These are phyloP conservation scores for Aspergillus sp. DNA, from an alignment of 2,329 filamentous ascomycete genomes.

Conservation along the genomic window DNA sequence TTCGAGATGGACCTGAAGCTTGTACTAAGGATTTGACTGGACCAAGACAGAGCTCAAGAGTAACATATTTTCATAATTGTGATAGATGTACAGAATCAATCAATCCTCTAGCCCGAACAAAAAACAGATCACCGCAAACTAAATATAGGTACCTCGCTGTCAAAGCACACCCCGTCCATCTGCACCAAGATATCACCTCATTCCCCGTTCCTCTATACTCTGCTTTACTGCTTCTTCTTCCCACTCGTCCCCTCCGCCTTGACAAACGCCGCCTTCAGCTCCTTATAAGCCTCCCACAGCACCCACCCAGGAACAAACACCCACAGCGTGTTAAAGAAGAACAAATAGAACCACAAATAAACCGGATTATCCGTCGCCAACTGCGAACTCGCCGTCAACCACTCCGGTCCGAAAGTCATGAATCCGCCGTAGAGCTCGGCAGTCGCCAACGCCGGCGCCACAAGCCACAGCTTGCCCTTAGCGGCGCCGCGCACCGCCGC, in stretches of 20 bases:
- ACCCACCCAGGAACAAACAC: constrained; percentile 61
- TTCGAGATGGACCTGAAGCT: too few species aligned
- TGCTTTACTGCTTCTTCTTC: constrained; percentile 20
- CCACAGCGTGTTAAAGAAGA: constrained; percentile 66
- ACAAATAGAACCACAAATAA: constrained; percentile 63
- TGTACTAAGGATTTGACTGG: too few species aligned
- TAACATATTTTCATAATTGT: too few species aligned
- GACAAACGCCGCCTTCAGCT: constrained; percentile 41
- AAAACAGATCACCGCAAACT: neutral
- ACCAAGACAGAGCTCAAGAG: too few species aligned
- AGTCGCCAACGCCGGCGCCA: constrained; percentile 60
- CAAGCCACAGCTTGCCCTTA: constrained; percentile 52
- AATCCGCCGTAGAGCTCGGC: constrained; percentile 63
- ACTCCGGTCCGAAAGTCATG: constrained; percentile 67
- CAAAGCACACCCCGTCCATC: neutral
- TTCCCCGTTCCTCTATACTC: too few species aligned
- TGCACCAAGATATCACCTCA: too few species aligned
- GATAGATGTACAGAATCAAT: neutral
- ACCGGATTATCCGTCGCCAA: constrained; percentile 61
- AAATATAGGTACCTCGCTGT: neutral
- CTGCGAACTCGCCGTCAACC: constrained; percentile 59
- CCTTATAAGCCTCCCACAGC: constrained; percentile 51
- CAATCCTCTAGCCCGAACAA: neutral
- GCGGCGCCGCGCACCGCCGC: constrained; percentile 23
- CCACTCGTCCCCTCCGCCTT: constrained; percentile 22